Percentiles rank a stretch among this genome's conserved stretches.
Conservation (phyloP, 2,329 filamentous ascomycete species). For the Xenoacremonium recifei region DNA sequence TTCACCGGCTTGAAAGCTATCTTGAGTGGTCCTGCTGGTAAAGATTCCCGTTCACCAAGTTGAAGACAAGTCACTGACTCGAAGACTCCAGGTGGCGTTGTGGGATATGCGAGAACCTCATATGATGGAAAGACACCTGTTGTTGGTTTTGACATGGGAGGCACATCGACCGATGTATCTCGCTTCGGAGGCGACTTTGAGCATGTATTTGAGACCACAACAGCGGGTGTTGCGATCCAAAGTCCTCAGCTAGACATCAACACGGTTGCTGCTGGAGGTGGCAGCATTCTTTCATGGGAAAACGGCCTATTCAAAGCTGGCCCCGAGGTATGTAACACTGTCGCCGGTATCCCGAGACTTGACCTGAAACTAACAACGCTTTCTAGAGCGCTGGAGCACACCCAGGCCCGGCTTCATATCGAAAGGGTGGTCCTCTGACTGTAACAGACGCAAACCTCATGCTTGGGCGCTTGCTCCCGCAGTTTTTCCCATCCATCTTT, state of each 20-base stretch:
- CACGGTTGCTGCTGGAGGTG: conserved; percentile 57
- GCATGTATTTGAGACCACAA: conserved; percentile 70
- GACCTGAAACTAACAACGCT: not conserved
- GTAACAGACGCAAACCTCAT: conserved; percentile 71
- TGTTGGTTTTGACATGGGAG: conserved; percentile 39
- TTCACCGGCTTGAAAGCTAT: conserved; percentile 21
- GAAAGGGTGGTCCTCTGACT: conserved; percentile 66
- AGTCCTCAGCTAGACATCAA: conserved; percentile 72
- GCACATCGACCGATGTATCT: conserved; percentile 71
- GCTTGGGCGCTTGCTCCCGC: conserved; percentile 56
- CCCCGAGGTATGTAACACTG: conserved; percentile 50
- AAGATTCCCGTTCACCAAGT: not conserved
- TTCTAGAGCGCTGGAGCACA: conserved; percentile 62
- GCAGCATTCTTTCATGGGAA: conserved; percentile 59
- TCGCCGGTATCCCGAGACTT: no score
- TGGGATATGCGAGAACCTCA: conserved; percentile 12
- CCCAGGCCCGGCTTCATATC: conserved; percentile 68
- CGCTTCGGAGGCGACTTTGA: conserved; percentile 68
- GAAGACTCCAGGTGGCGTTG: conserved; percentile 3
- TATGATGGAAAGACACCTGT: conserved; percentile 19
- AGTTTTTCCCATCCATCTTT: conserved; percentile 53
- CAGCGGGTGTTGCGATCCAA: conserved; percentile 68
- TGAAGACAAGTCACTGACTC: not conserved
- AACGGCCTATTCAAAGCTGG: conserved; percentile 71
- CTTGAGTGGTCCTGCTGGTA: conserved; percentile 21